Conservation (phyloP, 495 filamentous ascomycete genomes). For the Daldinia bambusicola region DNA sequence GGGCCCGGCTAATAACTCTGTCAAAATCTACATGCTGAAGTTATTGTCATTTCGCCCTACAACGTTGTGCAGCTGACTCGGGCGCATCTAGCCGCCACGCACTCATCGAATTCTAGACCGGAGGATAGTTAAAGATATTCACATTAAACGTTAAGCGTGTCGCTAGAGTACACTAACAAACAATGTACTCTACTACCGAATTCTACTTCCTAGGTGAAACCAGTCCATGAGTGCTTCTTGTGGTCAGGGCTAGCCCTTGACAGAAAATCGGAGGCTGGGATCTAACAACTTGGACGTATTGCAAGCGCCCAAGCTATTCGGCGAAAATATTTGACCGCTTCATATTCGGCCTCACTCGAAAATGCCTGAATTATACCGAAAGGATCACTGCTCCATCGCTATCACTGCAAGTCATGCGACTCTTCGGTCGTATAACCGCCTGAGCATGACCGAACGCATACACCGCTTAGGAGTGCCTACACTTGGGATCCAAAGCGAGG, state of each 20-base stretch:
- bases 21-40: not conserved
- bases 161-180: not conserved
- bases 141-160: not conserved
- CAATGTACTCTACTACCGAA: not conserved
- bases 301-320: not conserved
- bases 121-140: not conserved
- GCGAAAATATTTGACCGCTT: constrained; percentile 11
- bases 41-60: constrained; percentile 7
- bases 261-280: not conserved
- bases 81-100: not conserved
- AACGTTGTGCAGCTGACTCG: constrained; percentile 20
- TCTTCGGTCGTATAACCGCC: constrained; percentile 15
- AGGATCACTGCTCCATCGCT: constrained; percentile 14
- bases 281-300: constrained; percentile 7
- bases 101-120: constrained; percentile 14
- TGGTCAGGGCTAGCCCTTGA: not conserved
- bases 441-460: not conserved
- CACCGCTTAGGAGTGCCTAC: constrained; percentile 22
- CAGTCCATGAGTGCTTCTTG: not conserved
- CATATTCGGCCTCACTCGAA: constrained; percentile 1
- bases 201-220: too few species aligned
- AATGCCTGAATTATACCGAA: not conserved
- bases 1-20: constrained; percentile 6
- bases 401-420: constrained; percentile 17
- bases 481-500: constrained; percentile 18